A percentile compares a stretch with the other conserved stretches of the same genome.
phyloP scores from a whole-genome alignment of 768 basidiomycete genomes.

The Termitomyces heimii region DNA sequence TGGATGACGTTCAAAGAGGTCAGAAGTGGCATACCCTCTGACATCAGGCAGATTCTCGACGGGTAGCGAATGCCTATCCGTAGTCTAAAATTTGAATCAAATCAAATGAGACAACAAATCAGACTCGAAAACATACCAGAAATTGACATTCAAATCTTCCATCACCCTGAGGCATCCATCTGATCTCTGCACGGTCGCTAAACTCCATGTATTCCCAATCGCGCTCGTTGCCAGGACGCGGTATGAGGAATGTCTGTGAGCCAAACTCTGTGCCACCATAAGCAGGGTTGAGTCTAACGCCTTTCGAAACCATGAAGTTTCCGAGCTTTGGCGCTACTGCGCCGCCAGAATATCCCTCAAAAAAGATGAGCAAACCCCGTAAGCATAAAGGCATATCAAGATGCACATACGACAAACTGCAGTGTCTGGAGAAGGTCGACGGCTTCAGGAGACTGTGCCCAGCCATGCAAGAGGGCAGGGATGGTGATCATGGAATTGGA shows the following conservation, averaged over 20 bases:
- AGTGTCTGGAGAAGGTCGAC: constrained; percentile 20
- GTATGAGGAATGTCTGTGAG: constrained; percentile 7
- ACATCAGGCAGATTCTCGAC: constrained; percentile 28
- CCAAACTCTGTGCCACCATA: constrained; percentile 28
- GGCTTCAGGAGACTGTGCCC: constrained; percentile 18
- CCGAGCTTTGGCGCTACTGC: constrained; percentile 25
- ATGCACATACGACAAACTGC: constrained; percentile 18
- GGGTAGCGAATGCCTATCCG: constrained; percentile 19
- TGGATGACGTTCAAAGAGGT: constrained; percentile 30
- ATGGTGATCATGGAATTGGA: constrained; percentile 19
- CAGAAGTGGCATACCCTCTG: constrained; percentile 32
- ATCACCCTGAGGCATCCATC: constrained; percentile 30
- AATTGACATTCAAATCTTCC: constrained; percentile 31
- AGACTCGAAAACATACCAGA: constrained; percentile 20
- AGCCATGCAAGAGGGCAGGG: constrained; percentile 24
- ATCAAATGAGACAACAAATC: background rate
- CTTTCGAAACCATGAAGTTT: constrained; percentile 19
- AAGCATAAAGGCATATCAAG: background rate
- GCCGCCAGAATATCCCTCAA: constrained; percentile 24
- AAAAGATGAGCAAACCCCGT: background rate
- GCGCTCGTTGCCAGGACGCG: constrained; percentile 12
- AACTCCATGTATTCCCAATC: constrained; percentile 29
- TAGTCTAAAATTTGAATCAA: constrained; percentile 15
- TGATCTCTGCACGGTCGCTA: constrained; percentile 14
- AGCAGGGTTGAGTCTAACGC: constrained; percentile 18